Base-by-base conservation (phyloP, 345 rosid species). In the Euphorbia pulcherrima region DNA sequence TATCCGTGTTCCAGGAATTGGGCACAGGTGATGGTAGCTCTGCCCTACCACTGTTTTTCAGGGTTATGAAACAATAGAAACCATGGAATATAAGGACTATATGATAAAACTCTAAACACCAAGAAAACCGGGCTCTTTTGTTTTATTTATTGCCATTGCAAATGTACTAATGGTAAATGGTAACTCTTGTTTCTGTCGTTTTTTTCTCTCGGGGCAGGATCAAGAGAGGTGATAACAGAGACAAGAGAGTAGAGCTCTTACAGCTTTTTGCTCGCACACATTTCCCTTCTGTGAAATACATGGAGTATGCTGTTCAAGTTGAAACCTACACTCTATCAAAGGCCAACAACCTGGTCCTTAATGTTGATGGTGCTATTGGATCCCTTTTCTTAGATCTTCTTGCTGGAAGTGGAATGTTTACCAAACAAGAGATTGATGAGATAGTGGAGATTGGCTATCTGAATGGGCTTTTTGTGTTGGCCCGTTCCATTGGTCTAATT, bases 381-480 rank as follows among this genome's bases (percentile, higher is more conserved):
- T 87, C 97, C 51, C 97, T 93, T 66, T 93, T 90, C 88, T 82
- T 86, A 82, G 98, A 93, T 75, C 98, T 93, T 77, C 95, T 90
- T 24, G 90, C 95, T 14, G 96, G 92, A 50, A 87, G 92, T 62
- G 92, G 96, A 61, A 87, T 93, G 96, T 93, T 93, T 82, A 83
- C 78, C 76, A 89, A 93, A 82, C 96, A 70, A 81, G 98, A 93
- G 83, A 84, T 93, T 1, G 98, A 90, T 35, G 98, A 90, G 75
- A 89, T 90, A 8, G 87, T 93, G 14, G 91, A 80, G 79, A 90
- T 89, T 2, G 92, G 97, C 18, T 91, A 87, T 74, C 85, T 91
- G 60, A 93, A 93, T 59, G 97, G 96, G n/a, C 96, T 93, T 67
- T 89, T 93, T 17, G 92, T 93, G 65, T 75, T 93, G 70, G 90